Conservation (phyloP, 768 basidiomycete genomes). For the Termitomyces sp. region DNA sequence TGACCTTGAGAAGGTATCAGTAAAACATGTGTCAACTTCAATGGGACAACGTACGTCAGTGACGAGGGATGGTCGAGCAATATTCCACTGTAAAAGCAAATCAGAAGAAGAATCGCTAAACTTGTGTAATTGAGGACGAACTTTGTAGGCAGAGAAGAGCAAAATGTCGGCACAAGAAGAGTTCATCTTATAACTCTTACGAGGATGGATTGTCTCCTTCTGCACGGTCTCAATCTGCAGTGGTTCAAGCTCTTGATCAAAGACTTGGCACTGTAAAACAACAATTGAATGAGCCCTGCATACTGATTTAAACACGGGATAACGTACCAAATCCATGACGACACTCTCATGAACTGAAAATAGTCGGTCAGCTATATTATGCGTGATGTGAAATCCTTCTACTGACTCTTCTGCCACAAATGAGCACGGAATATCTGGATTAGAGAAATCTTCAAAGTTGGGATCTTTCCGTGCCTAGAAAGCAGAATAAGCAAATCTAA, state of each 20-base stretch:
- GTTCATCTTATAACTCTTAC: slow-evolving; percentile 99
- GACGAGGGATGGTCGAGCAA: slow-evolving; percentile 90
- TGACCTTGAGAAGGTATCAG: slow-evolving; percentile 47
- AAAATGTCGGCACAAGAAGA: slow-evolving; percentile 99
- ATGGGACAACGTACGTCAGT: slow-evolving; percentile 64
- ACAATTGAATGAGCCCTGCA: background rate
- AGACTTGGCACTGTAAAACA: slow-evolving; percentile 79
- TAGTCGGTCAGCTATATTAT: slow-evolving; percentile 2
- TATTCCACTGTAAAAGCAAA: slow-evolving; percentile 75
- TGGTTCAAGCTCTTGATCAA: slow-evolving; percentile 98
- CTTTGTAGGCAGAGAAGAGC: slow-evolving; percentile 92
- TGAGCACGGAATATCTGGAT: slow-evolving; percentile 99
- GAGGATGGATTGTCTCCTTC: slow-evolving; percentile 98
- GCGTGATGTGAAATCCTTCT: slow-evolving; percentile 20
- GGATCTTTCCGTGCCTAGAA: slow-evolving; percentile 92
- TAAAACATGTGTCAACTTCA: background rate
- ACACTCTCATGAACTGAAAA: slow-evolving; percentile 80
- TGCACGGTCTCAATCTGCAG: slow-evolving; percentile 99
- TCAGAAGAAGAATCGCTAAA: background rate
- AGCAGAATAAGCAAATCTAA: background rate
- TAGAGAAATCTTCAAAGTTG: slow-evolving; percentile 96
- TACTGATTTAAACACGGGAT: background rate
- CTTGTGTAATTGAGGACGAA: slow-evolving; percentile 15
- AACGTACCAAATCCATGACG: slow-evolving; percentile 79
- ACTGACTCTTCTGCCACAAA: slow-evolving; percentile 98